These are phyloP conservation scores for Gastrodia elata DNA, from an alignment of 106 monocot genomes.

Conservation along the genomic window DNA sequence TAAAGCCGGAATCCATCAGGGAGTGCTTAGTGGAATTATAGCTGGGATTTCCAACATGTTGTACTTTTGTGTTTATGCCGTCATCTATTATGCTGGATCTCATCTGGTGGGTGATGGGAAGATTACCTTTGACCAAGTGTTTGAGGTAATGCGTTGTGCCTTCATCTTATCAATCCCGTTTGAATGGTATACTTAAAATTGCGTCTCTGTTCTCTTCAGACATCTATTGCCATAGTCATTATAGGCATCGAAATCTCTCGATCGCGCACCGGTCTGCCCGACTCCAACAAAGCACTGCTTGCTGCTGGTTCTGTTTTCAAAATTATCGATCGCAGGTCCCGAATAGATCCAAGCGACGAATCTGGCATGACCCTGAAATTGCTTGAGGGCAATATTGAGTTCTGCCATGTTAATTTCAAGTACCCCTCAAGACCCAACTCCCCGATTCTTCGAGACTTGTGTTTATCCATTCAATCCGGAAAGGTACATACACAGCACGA, in stretches of 20 bases:
- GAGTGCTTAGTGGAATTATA: slow-evolving; percentile 40
- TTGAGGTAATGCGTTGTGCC: slow-evolving; percentile 31
- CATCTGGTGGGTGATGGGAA: slow-evolving; percentile 37
- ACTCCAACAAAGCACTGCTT: slow-evolving; percentile 41
- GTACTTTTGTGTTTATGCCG: slow-evolving; percentile 40
- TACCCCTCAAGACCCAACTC: slow-evolving; percentile 48
- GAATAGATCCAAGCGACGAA: slow-evolving; percentile 41
- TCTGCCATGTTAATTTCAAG: slow-evolving; percentile 10
- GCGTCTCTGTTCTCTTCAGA: slow-evolving; percentile 14
- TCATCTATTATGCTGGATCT: slow-evolving; percentile 52
- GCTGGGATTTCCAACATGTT: slow-evolving; percentile 48
- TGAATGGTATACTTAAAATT: background rate
- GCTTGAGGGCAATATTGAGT: slow-evolving; percentile 4
- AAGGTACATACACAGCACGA: slow-evolving; percentile 22
- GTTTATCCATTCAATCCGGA: slow-evolving; percentile 35
- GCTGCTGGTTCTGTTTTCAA: slow-evolving; percentile 37
- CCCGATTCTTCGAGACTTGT: slow-evolving; percentile 35
- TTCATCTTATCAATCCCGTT: background rate
- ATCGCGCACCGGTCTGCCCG: slow-evolving; percentile 39
- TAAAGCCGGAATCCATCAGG: slow-evolving; percentile 35
- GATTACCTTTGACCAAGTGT: slow-evolving; percentile 49
- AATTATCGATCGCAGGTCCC: slow-evolving; percentile 43
- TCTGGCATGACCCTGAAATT: slow-evolving; percentile 21
- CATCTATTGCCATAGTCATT: slow-evolving; percentile 44
- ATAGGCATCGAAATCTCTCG: slow-evolving; percentile 36